Evolutionary conservation across 805 yeast genomes (phyloP).

Genomic region (Cyberlindnera amylophila): DNA sequence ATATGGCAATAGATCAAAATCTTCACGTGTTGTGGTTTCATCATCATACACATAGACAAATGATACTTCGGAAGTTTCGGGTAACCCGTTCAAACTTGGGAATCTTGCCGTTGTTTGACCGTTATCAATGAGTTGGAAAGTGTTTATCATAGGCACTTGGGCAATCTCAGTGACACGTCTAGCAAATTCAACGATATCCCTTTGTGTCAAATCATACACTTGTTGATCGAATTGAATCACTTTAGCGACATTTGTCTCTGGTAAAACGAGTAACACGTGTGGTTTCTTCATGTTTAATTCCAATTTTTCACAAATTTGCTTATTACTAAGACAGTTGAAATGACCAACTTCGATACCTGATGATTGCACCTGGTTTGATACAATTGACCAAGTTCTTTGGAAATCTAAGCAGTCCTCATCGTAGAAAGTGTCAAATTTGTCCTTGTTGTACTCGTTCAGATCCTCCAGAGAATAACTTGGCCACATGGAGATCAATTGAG

Average conservation of each 20-base stretch:
- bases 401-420: conserved; percentile 51
- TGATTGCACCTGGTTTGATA: conserved; percentile 45
- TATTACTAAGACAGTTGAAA: conserved; percentile 53
- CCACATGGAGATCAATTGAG: conserved; percentile 62
- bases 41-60: conserved; percentile 52
- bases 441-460: conserved; percentile 30
- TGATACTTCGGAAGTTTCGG: conserved; percentile 39
- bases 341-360: conserved; percentile 44
- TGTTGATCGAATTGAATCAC: conserved; percentile 32
- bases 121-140: conserved; percentile 22
- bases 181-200: conserved; percentile 42
- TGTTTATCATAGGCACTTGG: conserved; percentile 31
- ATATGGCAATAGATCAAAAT: conserved; percentile 56
- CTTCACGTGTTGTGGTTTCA: conserved; percentile 54
- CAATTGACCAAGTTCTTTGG: conserved; percentile 53
- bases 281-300: conserved; percentile 42
- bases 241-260: conserved; percentile 41
- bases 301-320: conserved; percentile 48
- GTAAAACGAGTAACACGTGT: conserved; percentile 47
- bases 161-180: conserved; percentile 44
- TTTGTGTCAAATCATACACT: conserved; percentile 21
- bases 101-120: conserved; percentile 13
- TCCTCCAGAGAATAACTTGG: conserved; percentile 45
- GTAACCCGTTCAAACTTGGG: conserved; percentile 4
- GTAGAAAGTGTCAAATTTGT: conserved; percentile 35